These are phyloP conservation scores for Mucor plumbeus DNA, from an alignment of 371 early-diverging fungal genomes.

Conservation along the genomic window DNA sequence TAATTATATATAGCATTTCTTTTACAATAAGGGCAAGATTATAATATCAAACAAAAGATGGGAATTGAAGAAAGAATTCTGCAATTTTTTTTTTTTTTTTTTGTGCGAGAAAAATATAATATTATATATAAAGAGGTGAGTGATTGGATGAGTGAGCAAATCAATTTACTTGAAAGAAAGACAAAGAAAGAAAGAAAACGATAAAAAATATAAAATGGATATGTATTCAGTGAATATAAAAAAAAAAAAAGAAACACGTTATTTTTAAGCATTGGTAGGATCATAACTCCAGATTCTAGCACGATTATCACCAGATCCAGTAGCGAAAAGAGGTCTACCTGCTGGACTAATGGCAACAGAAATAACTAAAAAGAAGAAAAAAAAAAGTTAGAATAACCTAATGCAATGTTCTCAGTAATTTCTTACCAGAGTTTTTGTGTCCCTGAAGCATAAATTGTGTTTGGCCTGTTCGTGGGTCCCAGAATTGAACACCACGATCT, in stretches of 20 bases:
- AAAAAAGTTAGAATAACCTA: neutral
- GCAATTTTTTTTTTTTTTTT: neutral
- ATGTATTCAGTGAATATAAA: conserved; percentile 9
- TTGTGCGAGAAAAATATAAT: neutral
- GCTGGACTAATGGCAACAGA: conserved; percentile 88
- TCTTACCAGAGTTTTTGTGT: conserved; percentile 91
- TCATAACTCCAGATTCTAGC: conserved; percentile 93
- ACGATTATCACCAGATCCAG: conserved; percentile 94
- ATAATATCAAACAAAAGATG: neutral
- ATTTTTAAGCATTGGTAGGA: conserved; percentile 23
- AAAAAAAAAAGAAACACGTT: neutral
- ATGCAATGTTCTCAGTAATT: neutral
- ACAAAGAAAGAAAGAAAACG: neutral
- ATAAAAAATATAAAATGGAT: neutral
- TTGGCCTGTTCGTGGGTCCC: conserved; percentile 85
- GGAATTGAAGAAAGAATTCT: neutral
- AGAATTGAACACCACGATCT: conserved; percentile 95
- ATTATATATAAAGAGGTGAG: neutral
- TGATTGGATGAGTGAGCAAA: neutral
- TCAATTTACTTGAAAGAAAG: conserved; percentile 2
- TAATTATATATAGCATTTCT: neutral
- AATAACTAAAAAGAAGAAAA: conserved; percentile 85
- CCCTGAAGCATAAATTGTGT: conserved; percentile 94
- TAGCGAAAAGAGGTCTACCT: conserved; percentile 88
- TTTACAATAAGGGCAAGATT: neutral